Evolutionary conservation across 2,329 filamentous ascomycete genomes (phyloP), one percentile per base, ranked within the genome.

Genomic region (Penicillium sp.): DNA sequence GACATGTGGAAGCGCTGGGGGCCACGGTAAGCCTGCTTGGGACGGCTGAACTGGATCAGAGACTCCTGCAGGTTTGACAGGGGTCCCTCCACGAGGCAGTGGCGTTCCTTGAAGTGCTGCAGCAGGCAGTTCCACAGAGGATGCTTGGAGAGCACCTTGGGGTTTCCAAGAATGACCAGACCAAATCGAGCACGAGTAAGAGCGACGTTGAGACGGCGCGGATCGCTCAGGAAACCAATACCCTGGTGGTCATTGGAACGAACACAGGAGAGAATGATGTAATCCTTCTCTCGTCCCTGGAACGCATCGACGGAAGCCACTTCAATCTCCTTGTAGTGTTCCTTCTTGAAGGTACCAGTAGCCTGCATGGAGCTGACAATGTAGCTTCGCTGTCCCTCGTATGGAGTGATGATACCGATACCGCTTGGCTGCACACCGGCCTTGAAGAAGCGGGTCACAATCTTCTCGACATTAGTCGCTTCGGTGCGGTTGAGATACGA

Each of bases 351-450:
- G 0, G 92, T 96, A 56, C 95, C 95, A 13, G 91, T 95, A 65
- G 94, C 93, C 80, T 99, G 95, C 94, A 99, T 98, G n/a, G 94
- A 97, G 75, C 92, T 96, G 62, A 99, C 95, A 67, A 99, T 93
- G 77, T 97, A 99, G 80, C 93, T 97, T 73, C 95, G 91, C 80
- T 99, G 95, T 61, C 95, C 95, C 81, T 99, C 95, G 77, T 99
- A 99, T 58, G 95, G 95, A 17, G 95, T 99, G 74, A 99, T 98
- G 72, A 99, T 95, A 81, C 95, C 95, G 75, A 99, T 98, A 68
- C 94, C 92, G 54, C 86, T 84, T 5, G 95, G 93, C 74, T 93
- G 91, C n/a, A 99, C 95, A 53, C 94, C 94, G 26, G 96, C 95
- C 80, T 97, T 98, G 87, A 99, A 97, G 81, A 99, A 99, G 54